Base-by-base conservation (phyloP, 495 filamentous ascomycete species). In the Penicillium crystallinum region DNA sequence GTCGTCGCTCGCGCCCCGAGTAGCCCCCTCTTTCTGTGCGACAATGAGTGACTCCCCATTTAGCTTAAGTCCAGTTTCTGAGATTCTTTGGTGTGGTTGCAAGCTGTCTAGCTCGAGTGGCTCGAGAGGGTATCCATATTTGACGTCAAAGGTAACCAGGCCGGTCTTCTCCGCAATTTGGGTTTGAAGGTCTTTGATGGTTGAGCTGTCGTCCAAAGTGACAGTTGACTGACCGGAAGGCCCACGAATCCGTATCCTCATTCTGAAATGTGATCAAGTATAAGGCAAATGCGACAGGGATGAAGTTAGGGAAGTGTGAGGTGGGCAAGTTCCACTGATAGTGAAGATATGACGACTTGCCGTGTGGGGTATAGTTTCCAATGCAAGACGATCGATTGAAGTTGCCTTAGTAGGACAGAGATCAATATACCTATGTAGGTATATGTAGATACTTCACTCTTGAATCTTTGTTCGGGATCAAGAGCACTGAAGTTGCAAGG, bases 11-110 rank as follows among this genome's bases (percentile, higher is more conserved):
- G 14, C 46, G 15, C 19, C 56, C 41, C 14, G 52, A 6, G 50
- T 45, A 34, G 48, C 43, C 27, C 62, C 62, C 39, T 81, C 69
- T 58, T 65, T 72, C 52, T 75, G 57, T 61, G 74, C 73, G 40
- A 95, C 77, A n/a, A 90, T 87, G 5, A 96, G 72, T 50, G 86
- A 88, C 59, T 96, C 90, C 8, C 90, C 88, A 52, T 93, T 79
- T 9, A 97, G 77, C 27, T 86, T 84, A 30, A 95, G 59, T 8
- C 77, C 81, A 3, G 81, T 69, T 10, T 84, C 78, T 22, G 61
- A 57, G 21, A 91, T 63, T 3, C 59, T 67, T 35, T 75, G 76
- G 3, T 71, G 56, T 11, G 72, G 33, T 61, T 75, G 56, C 55
- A 80, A 59, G 7, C 71, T 56, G 25, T 81, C 76, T 12, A 89